Conservation (phyloP, 495 filamentous ascomycete species). For the Cudoniella acicularis region DNA sequence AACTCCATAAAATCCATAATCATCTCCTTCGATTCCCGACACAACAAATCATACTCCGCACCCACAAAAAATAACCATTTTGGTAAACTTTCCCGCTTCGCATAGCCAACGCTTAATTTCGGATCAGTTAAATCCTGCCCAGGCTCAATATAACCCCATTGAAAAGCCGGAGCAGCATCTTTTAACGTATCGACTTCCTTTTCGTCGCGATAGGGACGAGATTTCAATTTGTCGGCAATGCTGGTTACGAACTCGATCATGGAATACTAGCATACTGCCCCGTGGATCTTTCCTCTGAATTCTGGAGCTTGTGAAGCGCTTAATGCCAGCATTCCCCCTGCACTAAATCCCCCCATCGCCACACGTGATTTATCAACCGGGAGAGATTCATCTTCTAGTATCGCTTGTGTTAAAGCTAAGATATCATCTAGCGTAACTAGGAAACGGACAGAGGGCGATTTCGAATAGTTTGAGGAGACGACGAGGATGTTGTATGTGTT, state of each 20-base stretch:
- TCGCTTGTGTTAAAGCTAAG: conserved; percentile 19
- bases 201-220: conserved; percentile 21
- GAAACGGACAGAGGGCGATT: conserved; percentile 30
- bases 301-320: conserved; percentile 25
- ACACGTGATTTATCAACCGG: conserved; percentile 26
- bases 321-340: conserved; percentile 33
- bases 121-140: conserved; percentile 33
- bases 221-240: conserved; percentile 26
- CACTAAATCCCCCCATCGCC: conserved; percentile 35
- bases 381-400: conserved; percentile 22
- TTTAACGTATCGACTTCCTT: conserved; percentile 24
- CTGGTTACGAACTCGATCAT: conserved; percentile 28
- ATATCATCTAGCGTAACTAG: conserved; percentile 30
- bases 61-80: conserved; percentile 6
- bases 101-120: conserved; percentile 32
- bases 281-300: conserved; percentile 29
- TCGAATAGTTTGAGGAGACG: conserved; percentile 33
- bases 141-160: conserved; percentile 31
- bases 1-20: conserved; percentile 1
- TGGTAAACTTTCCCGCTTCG: conserved; percentile 28
- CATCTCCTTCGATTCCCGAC: conserved; percentile 5
- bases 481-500: conserved; percentile 31
- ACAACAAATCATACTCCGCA: conserved; percentile 15
- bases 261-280: conserved; percentile 30
- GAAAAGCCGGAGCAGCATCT: conserved; percentile 25